phyloP scores from a whole-genome alignment of 345 rosid species.

The Crucihimalaya himalaica region DNA sequence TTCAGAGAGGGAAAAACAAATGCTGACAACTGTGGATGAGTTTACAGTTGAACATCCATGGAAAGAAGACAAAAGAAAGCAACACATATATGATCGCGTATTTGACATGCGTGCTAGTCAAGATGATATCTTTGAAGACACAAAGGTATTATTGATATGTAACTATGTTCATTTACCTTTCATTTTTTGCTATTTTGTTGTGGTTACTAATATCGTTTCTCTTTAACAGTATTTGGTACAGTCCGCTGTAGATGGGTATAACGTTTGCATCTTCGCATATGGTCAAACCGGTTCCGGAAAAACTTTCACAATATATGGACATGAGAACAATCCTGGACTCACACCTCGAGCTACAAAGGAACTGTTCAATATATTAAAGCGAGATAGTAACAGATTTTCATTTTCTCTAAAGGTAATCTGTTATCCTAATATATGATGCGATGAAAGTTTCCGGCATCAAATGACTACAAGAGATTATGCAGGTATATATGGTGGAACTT shows the following conservation, averaged over 20 bases:
- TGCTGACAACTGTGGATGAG: constrained; percentile 64
- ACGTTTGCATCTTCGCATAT: constrained; percentile 95
- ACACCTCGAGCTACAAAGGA: constrained; percentile 90
- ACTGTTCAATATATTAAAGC: constrained; percentile 74
- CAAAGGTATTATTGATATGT: constrained; percentile 55
- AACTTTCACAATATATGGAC: constrained; percentile 93
- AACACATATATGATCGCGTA: constrained; percentile 89
- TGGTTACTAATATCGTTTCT: constrained; percentile 4
- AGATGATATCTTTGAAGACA: constrained; percentile 89
- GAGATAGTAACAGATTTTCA: constrained; percentile 76
- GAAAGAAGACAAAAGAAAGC: constrained; percentile 90
- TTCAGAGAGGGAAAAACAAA: constrained; percentile 53
- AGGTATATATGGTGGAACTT: constrained; percentile 95
- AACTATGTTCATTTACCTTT: neutral
- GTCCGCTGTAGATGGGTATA: constrained; percentile 94
- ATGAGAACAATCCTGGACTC: constrained; percentile 74
- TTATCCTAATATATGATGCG: neutral
- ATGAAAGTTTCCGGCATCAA: neutral
- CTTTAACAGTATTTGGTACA: constrained; percentile 80
- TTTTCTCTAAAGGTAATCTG: constrained; percentile 77
- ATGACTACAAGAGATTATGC: constrained; percentile 35
- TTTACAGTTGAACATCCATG: constrained; percentile 92
- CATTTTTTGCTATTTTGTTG: constrained; percentile 23
- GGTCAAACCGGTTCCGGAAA: constrained; percentile 99
- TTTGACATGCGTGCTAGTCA: constrained; percentile 78